Base-by-base conservation (phyloP, 2,329 filamentous ascomycete genomes). In the Aspergillus clavatus region DNA sequence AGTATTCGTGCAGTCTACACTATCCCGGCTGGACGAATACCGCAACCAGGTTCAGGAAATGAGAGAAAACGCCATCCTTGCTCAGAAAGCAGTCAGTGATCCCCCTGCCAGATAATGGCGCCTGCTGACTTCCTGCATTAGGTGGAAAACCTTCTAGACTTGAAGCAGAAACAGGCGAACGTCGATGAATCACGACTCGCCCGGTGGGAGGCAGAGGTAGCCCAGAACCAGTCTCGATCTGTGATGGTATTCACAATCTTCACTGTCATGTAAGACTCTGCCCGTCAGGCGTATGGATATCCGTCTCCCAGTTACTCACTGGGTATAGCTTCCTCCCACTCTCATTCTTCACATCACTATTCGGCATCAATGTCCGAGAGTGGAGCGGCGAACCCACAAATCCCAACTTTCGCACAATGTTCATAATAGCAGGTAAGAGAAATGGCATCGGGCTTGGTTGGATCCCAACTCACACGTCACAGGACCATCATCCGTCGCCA, bases 121-220 rank as follows among this genome's bases (percentile, higher is more conserved):
- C 23, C 12, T 28, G 33, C 42, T 44, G 14, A 52, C 49, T 52
- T 14, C 52, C 39, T 1, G 11, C 10, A 7, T 11, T 28, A 76
- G 71, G 83, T 82, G 51, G 80, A 83, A 54, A 82, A 82, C 51
- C 72, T 84, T 4, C 75, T 84, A 10, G 80, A 84, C 60, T 81
- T 84, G 73, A 80, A 82, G 31, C 81, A 84, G 57, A 79, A 81
- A 12, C 80, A 84, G 55, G 80, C 81, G 0, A 81, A 84, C 55
- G 79, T 84, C 2, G 80, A 83, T 55, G 81, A 84, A 58, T 80
- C 82, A 7, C 76, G 80, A 19, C 76, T 82, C 61, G 81, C 80
- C 19, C 71, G 82, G 1, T 68, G 82, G 44, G 79, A 84, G 53
- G 80, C 81, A 1, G 80, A 84, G 52, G 74, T 83, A 0, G 80